phyloP scores from a whole-genome alignment of 371 early-diverging fungal species.

The Mucor saturninus region DNA sequence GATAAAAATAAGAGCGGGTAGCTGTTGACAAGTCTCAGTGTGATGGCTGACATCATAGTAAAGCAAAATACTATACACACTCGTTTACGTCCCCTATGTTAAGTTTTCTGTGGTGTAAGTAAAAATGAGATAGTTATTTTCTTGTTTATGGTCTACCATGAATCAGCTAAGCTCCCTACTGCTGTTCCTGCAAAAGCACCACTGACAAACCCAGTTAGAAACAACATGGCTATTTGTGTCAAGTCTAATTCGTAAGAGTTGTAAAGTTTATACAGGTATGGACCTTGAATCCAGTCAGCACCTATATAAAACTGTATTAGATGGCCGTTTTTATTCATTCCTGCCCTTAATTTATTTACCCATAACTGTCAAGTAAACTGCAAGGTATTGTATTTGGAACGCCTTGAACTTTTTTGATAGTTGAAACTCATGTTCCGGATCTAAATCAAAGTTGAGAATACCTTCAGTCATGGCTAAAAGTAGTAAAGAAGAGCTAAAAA shows the following conservation, averaged over 20 bases:
- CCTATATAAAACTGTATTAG: slow-evolving; percentile 35
- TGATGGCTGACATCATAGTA: slow-evolving; percentile 59
- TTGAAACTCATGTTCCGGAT: slow-evolving; percentile 21
- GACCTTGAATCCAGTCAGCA: slow-evolving; percentile 79
- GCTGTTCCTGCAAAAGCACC: slow-evolving; percentile 77
- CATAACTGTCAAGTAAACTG: slow-evolving; percentile 70
- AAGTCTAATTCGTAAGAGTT: slow-evolving; percentile 62
- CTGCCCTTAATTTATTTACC: slow-evolving; percentile 35
- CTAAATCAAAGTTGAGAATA: slow-evolving; percentile 16
- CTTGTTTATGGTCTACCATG: slow-evolving; percentile 46
- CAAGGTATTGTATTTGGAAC: slow-evolving; percentile 54
- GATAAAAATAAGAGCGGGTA: slow-evolving; percentile 65
- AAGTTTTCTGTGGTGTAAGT: not conserved
- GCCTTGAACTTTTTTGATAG: slow-evolving; percentile 31
- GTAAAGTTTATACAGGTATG: slow-evolving; percentile 77
- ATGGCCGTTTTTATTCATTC: not conserved
- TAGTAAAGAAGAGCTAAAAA: not conserved
- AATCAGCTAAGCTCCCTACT: slow-evolving; percentile 76
- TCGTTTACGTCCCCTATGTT: slow-evolving; percentile 65
- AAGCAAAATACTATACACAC: slow-evolving; percentile 69
- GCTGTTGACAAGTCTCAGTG: slow-evolving; percentile 57
- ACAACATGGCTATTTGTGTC: slow-evolving; percentile 68
- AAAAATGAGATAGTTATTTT: not conserved
- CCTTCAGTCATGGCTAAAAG: slow-evolving; percentile 1
- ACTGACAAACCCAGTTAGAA: slow-evolving; percentile 76